Conservation (phyloP, 2,329 filamentous ascomycete genomes). For the Fusarium heterosporum region DNA sequence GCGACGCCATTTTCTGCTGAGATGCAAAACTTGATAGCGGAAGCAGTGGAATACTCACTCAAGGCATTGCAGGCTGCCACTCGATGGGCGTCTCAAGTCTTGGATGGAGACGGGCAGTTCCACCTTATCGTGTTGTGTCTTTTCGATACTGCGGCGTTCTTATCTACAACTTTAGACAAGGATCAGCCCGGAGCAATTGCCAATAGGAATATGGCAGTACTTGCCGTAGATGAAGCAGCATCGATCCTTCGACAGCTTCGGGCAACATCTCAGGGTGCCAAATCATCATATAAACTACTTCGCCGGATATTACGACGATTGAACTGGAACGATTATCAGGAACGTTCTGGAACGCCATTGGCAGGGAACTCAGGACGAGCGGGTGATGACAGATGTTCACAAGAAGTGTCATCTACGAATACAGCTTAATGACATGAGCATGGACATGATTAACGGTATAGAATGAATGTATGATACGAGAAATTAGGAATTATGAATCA, state of each 20-base stretch:
- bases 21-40: background rate
- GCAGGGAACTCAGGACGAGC: background rate
- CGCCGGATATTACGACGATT: constrained; percentile 4
- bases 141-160: constrained; percentile 17
- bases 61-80: background rate
- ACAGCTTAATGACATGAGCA: background rate
- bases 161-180: background rate
- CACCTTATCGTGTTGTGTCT: constrained; percentile 8
- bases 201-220: background rate
- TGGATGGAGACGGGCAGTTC: constrained; percentile 9
- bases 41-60: background rate
- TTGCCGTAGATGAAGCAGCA: background rate
- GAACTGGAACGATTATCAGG: background rate
- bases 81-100: constrained; percentile 9
- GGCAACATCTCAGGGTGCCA: constrained; percentile 1
- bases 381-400: background rate
- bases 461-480: background rate
- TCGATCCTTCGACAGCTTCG: background rate
- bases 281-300: constrained; percentile 5
- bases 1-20: background rate
- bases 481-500: background rate
- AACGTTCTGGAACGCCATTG: background rate
- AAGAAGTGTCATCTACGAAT: background rate
- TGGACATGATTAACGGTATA: background rate
- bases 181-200: background rate